Conservation (phyloP, 345 rosid species). For the Viola odorata region DNA sequence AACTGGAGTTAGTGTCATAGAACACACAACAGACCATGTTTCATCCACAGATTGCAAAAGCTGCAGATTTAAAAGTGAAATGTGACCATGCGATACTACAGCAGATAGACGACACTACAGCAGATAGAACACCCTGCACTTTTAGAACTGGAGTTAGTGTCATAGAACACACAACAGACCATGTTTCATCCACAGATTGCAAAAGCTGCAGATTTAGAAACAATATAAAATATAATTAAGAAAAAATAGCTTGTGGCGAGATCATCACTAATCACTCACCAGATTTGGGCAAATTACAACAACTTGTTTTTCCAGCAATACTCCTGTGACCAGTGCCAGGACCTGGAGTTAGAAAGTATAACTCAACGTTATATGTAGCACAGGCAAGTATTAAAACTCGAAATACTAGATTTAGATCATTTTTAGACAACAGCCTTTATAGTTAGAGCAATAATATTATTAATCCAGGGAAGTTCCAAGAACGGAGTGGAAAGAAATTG, state of each 20-base stretch:
- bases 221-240: not conserved
- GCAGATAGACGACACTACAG: conserved; percentile 62
- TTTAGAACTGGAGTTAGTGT: conserved; percentile 11
- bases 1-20: conserved; percentile 12
- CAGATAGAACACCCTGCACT: conserved; percentile 90
- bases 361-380: conserved; percentile 4
- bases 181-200: not conserved
- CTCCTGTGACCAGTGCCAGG: conserved; percentile 76
- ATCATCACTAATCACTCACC: conserved; percentile 45
- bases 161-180: not conserved
- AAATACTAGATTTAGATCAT: not conserved
- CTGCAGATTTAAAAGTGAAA: no score
- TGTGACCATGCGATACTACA: not conserved
- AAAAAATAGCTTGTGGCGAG: not conserved
- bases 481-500: not conserved
- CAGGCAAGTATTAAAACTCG: not conserved
- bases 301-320: conserved; percentile 83
- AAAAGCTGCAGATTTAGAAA: not conserved
- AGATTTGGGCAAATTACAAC: conserved; percentile 80
- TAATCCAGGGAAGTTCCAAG: no score
- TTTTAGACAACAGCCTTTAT: no score
- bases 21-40: not conserved
- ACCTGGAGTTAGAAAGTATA: conserved; percentile 42
- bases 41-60: not conserved
- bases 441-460: no score